A percentile compares a stretch with the other conserved stretches of the same genome.
Conservation (phyloP, 192 early-diverging fungal genomes). For the Entomortierella parvispora region DNA sequence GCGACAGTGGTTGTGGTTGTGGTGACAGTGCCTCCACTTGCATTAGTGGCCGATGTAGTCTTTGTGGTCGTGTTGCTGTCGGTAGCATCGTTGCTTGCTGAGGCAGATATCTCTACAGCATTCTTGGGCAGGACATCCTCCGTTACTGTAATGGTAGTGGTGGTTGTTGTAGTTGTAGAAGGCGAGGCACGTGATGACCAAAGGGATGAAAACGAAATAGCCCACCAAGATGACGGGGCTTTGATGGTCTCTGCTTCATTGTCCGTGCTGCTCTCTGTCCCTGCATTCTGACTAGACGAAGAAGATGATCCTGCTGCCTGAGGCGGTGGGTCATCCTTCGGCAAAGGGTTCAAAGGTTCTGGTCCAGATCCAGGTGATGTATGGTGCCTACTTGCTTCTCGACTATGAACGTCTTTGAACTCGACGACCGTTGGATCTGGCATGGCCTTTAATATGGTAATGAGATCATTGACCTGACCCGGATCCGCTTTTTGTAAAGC, state of each 20-base stretch:
- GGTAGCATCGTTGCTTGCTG: not conserved
- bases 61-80: not conserved
- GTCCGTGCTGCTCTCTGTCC: not conserved
- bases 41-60: not conserved
- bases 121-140: not conserved
- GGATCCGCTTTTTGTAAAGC: constrained; percentile 48
- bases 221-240: constrained; percentile 50
- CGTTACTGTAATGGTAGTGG: constrained; percentile 27
- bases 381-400: constrained; percentile 28
- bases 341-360: too few relatives aligned
- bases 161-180: constrained; percentile 31
- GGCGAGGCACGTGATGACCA: constrained; percentile 14
- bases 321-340: not conserved
- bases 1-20: constrained; percentile 29
- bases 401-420: constrained; percentile 35
- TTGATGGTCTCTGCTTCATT: constrained; percentile 9
- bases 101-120: not conserved
- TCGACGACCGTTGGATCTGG: constrained; percentile 50
- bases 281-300: not conserved
- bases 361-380: constrained; percentile 1
- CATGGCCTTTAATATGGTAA: constrained; percentile 54
- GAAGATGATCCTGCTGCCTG: not conserved
- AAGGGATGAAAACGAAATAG: constrained; percentile 23
- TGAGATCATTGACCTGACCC: constrained; percentile 35
- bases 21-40: constrained; percentile 19